A percentile compares a stretch with the other conserved stretches of the same genome.
phyloP scores from a whole-genome alignment of 495 filamentous ascomycete genomes.

The Aspergillus sclerotioniger region DNA sequence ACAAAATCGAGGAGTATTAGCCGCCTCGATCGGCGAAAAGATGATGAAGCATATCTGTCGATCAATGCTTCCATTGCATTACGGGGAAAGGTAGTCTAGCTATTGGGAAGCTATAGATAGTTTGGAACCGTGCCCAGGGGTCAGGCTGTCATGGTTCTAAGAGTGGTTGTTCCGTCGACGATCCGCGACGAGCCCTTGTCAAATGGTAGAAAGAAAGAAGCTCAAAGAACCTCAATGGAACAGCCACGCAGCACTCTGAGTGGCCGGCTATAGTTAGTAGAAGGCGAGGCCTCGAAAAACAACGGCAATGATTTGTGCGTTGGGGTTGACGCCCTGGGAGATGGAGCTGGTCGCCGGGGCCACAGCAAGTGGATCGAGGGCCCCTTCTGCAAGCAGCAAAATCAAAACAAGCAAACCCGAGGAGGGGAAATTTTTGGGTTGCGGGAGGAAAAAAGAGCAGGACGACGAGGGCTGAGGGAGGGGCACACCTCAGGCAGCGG shows the following conservation, averaged over 20 bases:
- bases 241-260: neutral
- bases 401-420: conserved; percentile 43
- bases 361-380: conserved; percentile 25
- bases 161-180: too few relatives aligned
- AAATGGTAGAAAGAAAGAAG: conserved; percentile 1
- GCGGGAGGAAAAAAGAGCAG: conserved; percentile 14
- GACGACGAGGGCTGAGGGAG: neutral
- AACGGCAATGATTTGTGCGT: conserved; percentile 7
- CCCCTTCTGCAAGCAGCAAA: conserved; percentile 37
- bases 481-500: conserved; percentile 2
- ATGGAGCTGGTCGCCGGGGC: conserved; percentile 39
- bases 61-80: too few relatives aligned
- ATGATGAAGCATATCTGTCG: too few relatives aligned
- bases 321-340: conserved; percentile 11
- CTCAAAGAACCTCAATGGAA: conserved; percentile 4
- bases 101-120: too few relatives aligned
- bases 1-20: neutral
- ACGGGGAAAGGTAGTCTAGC: too few relatives aligned
- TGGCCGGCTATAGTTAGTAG: neutral
- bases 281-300: neutral
- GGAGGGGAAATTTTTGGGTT: conserved; percentile 8
- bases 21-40: too few relatives aligned
- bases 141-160: too few relatives aligned
- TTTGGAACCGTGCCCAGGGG: too few relatives aligned
- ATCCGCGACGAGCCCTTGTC: neutral